Conservation (phyloP, 805 yeast species). For the Yamadazyma kitorensis region DNA sequence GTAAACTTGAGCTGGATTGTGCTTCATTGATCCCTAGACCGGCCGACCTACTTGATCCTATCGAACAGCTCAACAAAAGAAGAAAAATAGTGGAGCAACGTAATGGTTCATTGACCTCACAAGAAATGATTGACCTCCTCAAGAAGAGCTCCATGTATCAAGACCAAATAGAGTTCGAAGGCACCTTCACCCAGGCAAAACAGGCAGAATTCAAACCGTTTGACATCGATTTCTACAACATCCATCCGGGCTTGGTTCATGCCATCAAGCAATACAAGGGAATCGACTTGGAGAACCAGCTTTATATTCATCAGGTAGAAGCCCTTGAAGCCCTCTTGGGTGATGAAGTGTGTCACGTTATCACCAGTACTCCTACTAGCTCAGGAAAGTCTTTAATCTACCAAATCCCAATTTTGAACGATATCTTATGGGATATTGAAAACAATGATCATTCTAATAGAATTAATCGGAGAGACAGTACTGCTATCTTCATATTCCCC, state of each 20-base stretch:
- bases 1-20: constrained; percentile 2
- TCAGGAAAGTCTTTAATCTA: constrained; percentile 94
- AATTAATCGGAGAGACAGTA: constrained; percentile 35
- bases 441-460: too few relatives aligned
- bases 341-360: constrained; percentile 52
- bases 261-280: constrained; percentile 51
- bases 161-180: constrained; percentile 58
- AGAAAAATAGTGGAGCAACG: constrained; percentile 5
- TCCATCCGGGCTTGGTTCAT: constrained; percentile 46
- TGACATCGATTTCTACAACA: constrained; percentile 22
- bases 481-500: constrained; percentile 89
- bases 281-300: constrained; percentile 38
- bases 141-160: constrained; percentile 50
- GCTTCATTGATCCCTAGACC: constrained; percentile 7
- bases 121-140: constrained; percentile 48
- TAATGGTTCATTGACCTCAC: constrained; percentile 34
- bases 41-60: constrained; percentile 13
- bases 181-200: constrained; percentile 45
- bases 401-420: constrained; percentile 75
- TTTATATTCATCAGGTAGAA: constrained; percentile 80
- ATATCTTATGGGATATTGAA: constrained; percentile 34
- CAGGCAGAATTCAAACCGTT: constrained; percentile 44
- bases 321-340: constrained; percentile 60
- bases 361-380: constrained; percentile 92
- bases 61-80: constrained; percentile 15